Base-by-base conservation (phyloP, 306 rosid species). In the Quercus bicolor region DNA sequence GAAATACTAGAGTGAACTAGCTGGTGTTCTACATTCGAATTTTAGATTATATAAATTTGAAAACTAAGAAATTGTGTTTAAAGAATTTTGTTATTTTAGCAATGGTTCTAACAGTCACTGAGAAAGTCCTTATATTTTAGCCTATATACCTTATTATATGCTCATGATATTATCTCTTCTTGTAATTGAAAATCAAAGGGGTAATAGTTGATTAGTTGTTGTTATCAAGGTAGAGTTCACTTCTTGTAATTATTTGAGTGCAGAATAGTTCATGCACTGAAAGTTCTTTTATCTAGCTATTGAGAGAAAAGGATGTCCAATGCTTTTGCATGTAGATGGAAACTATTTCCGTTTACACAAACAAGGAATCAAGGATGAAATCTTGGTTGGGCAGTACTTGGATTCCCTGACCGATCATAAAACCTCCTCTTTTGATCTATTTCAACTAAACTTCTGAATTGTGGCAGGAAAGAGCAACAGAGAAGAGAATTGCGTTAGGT, bases 381-480 rank as follows among this genome's bases (percentile, higher is more conserved):
- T 33, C 7, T 33, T 34, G 52, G 34, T 66, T 66, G 45, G 34
- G 48, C 26, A 66, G 24, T 66, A 33, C 34, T 19, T 66, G 72
- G 51, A 33, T 19, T 33, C 24, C 14, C 14, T 19, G 7, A 33
- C 24, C 18, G 72, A 68, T 68, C 20, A 33, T 68, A n/a, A 34
- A 34, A 68, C 72, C 72, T 68, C 28, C 52, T 19, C 11, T 34
- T 19, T 68, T 16, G 72, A 68, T 34, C 20, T n/a, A 9, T 68
- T 34, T n/a, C 2, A 72, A 72, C 19, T 54, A 56, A 33, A 55
- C 40, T 74, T 78, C 59, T 80, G 85, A 66, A 72, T 77, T 74
- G 75, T 71, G 33, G 66, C 98, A 96, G 99, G 99, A 91, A 89
- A 89, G 82, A 78, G 90, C 84, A 81, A 82, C 83, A 74, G 87